Conservation (phyloP, 2,329 filamentous ascomycete genomes). For the Acrocalymma vagum region DNA sequence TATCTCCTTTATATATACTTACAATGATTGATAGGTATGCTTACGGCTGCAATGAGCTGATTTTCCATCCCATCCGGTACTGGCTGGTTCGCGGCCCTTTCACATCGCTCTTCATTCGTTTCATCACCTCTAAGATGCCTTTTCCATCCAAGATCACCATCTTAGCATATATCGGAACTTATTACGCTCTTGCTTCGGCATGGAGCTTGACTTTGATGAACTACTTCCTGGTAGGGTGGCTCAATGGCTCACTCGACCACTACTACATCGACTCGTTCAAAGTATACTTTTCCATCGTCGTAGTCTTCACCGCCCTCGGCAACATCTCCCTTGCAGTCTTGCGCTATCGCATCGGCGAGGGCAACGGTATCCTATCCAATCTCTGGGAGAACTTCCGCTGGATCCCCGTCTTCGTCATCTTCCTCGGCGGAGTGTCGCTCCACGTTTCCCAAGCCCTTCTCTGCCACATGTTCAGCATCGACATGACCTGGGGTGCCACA, state of each 20-base stretch:
- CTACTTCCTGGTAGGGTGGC: conserved; percentile 77
- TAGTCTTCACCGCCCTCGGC: conserved; percentile 71
- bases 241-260: conserved; percentile 77
- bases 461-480: conserved; percentile 83
- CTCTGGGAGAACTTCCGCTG: conserved; percentile 69
- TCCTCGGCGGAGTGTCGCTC: conserved; percentile 81
- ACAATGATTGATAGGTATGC: conserved; percentile 56
- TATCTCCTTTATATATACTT: conserved; percentile 34
- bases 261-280: conserved; percentile 81
- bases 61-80: conserved; percentile 71
- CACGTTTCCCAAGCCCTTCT: conserved; percentile 83
- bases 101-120: conserved; percentile 69
- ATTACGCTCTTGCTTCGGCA: conserved; percentile 74
- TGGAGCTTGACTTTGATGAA: conserved; percentile 74
- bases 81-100: conserved; percentile 72
- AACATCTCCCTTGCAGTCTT: conserved; percentile 69
- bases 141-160: conserved; percentile 75
- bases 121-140: conserved; percentile 68
- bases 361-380: conserved; percentile 57
- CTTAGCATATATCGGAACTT: conserved; percentile 74
- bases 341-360: conserved; percentile 68
- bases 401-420: conserved; percentile 75
- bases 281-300: conserved; percentile 69
- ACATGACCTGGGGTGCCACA: conserved; percentile 88
- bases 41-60: conserved; percentile 74